phyloP scores from a whole-genome alignment of 176 grass and related monocot genomes.

The Lolium multiflorum region DNA sequence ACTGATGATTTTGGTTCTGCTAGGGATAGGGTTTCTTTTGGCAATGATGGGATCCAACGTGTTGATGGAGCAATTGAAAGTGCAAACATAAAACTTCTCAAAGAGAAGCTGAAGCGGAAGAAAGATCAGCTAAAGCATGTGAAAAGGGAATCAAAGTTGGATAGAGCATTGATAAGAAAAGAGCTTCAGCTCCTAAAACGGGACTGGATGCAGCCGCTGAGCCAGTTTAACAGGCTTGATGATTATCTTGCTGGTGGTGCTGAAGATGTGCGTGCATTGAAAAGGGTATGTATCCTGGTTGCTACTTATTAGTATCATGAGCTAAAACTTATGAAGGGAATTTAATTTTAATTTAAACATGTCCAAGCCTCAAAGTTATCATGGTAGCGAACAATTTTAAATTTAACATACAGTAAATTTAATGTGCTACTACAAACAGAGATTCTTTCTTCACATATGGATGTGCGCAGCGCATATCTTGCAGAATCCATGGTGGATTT shows the following conservation, averaged over 20 bases:
- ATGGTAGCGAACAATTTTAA: not conserved
- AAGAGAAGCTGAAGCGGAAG: constrained; percentile 92
- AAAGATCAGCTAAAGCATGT: constrained; percentile 78
- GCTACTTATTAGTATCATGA: constrained; percentile 41
- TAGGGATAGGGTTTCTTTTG: constrained; percentile 42
- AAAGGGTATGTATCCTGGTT: constrained; percentile 69
- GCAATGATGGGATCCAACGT: constrained; percentile 35
- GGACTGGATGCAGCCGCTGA: constrained; percentile 67
- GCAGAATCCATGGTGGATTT: constrained; percentile 2
- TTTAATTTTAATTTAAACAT: not conserved
- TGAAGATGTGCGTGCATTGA: constrained; percentile 66
- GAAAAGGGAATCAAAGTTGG: constrained; percentile 70
- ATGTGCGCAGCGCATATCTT: not conserved
- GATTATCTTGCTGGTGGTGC: constrained; percentile 59
- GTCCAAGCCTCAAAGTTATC: constrained; percentile 9
- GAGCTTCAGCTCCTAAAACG: constrained; percentile 66
- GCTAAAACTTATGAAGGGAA: constrained; percentile 16
- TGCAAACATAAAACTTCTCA: constrained; percentile 71
- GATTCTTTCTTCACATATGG: not conserved
- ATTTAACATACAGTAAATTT: constrained; percentile 16
- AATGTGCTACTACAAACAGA: not conserved
- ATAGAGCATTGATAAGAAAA: constrained; percentile 71
- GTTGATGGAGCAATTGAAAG: constrained; percentile 40
- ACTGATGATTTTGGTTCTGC: constrained; percentile 30
- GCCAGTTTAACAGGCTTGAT: constrained; percentile 78